Base-by-base conservation (phyloP, 768 basidiomycete genomes). In the Pluteus cervinus region DNA sequence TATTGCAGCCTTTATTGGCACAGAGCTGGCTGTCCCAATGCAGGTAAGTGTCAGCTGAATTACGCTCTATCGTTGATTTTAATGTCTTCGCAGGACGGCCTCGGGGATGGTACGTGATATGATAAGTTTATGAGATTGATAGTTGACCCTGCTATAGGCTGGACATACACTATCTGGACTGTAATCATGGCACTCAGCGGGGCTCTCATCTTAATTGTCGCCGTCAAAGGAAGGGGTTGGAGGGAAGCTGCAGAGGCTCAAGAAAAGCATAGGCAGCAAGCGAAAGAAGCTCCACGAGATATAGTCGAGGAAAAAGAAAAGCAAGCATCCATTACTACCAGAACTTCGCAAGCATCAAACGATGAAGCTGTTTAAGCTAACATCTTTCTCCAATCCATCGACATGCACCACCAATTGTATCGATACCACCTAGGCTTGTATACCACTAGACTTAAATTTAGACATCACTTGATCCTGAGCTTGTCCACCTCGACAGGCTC, bases 1-100 rank as follows among this genome's bases (percentile, higher is more conserved):
- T 0, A 29, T 70, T 3, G 60, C 71, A 11, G 88, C 81, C 3
- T 84, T 84, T 53, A 51, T 84, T 12, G 75, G 77, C 1, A 76
- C 76, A 1, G 84, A 91, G 55, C 63, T 83, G 5, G 82, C 82
- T 1, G 76, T 85, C 0, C 86, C 86, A 0, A 62, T 91, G 11
- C 81, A 83, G 68, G 75, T 72, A 38, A 29, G 22, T 32, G 22
- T 41, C 32, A 23, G 12, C 22, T n/a, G 24, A 29, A 29, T 15
- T 31, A n/a, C 23, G 16, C 37, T 12, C 16, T 22, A 28, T 9
- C 25, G 4, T 8, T 18, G 29, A 36, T 11, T 31, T 12, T 10
- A 4, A 4, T 9, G 22, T 14, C 8, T 42, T 4, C 7, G 15
- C 46, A 86, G 71, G 68, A 79, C 39, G 63, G 71, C 1, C 64